These are phyloP conservation scores for Epichloe coenophiala DNA, from an alignment of 2,329 filamentous ascomycete genomes.

Conservation along the genomic window DNA sequence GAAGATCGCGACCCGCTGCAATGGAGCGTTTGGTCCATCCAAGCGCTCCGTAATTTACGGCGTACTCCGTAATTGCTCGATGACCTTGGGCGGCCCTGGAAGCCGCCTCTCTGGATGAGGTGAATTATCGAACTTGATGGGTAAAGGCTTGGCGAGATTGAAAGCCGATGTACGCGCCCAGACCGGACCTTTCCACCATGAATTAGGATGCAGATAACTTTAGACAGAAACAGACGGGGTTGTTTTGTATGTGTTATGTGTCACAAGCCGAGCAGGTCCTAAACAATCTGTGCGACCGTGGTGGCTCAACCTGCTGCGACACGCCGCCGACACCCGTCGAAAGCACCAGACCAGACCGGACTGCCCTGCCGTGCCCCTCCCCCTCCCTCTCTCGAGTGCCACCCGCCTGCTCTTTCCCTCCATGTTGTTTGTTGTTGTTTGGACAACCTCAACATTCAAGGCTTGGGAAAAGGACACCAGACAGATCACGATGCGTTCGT, in stretches of 20 bases:
- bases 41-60: background rate
- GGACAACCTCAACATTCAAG: background rate
- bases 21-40: slow-evolving; percentile 1
- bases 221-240: background rate
- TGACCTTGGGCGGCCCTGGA: background rate
- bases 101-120: background rate
- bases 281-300: background rate
- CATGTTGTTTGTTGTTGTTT: background rate
- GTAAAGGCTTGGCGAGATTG: background rate
- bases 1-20: too few species aligned
- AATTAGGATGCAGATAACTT: too few species aligned
- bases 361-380: background rate
- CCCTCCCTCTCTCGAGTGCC: background rate
- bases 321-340: too few species aligned
- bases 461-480: background rate
- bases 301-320: background rate
- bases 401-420: background rate
- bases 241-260: background rate
- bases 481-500: slow-evolving; percentile 4
- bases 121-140: background rate
- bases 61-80: background rate
- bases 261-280: background rate
- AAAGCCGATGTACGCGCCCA: background rate
- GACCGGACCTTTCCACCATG: background rate
- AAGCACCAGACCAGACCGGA: background rate